Evolutionary conservation across 2,329 filamentous ascomycete species (phyloP), one percentile per base, ranked within the genome.

Genomic region (Botrytis cinerea): DNA sequence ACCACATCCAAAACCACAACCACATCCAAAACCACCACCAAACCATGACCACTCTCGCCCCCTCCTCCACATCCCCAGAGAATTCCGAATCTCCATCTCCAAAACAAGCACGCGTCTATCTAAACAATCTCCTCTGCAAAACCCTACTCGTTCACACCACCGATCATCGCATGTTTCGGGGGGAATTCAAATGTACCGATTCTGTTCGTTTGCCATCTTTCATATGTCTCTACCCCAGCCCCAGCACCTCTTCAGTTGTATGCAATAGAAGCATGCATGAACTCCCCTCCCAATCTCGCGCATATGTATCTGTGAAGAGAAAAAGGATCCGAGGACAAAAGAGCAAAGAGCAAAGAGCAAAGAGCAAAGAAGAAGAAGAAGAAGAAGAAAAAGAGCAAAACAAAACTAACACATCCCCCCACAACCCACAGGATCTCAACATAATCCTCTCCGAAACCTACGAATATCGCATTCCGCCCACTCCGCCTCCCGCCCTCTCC

Each of bases 171-270:
- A 90, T 97, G 82, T 99, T 98, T 82, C 89, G 94, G 72, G 96
- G 96, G 32, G 87, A 90, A 76, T 93, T 99, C 84, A 98, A 97
- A 83, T 99, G 96, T 85, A 98, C 95, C 45, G 96, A 99, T 85
- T 90, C 92, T 74, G 94, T 97, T 84, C 69, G 88, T 86, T 59
- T 69, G 57, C 67, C 70, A 57, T 46, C 73, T 43, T 22, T 71
- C 51, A 45, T 38, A 46, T 59, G 40, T 61, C 35, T 57, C 43
- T 61, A 4, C 45, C 46, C n/a, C 4, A 25, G 8, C 45, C 46
- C n/a, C 4, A 25, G 25, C 25, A 22, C 1, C 48, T 10, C 38
- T 20, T 51, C 25, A 60, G 2, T 61, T 22, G 0, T 70, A 64
- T 73, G 43, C 48, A 66, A 63, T 38, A 43, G 51, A n/a, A 25